A percentile compares a stretch with the other conserved stretches of the same genome.
These are phyloP conservation scores for Bertia moriformis DNA, from an alignment of 2,329 filamentous ascomycete genomes.

Conservation along the genomic window DNA sequence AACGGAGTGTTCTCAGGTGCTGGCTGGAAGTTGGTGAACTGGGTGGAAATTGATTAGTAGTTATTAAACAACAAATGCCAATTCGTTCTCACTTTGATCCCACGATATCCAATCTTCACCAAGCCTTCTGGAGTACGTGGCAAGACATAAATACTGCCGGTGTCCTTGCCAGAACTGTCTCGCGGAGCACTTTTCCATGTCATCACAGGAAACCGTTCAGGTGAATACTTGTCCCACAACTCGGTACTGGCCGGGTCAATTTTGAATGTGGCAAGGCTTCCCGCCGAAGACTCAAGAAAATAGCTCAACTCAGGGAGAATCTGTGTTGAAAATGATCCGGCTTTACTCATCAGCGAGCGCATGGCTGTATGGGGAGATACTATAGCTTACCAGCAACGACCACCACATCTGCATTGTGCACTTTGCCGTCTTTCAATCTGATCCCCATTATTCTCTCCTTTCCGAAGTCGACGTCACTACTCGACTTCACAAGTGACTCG, in stretches of 20 bases:
- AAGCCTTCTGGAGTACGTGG: constrained; percentile 11
- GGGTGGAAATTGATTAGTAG: background rate
- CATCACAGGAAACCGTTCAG: constrained; percentile 14
- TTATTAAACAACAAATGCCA: too few relatives aligned
- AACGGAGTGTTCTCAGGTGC: constrained; percentile 12
- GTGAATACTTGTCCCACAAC: constrained; percentile 16
- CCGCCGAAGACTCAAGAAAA: constrained; percentile 13
- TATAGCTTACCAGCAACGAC: constrained; percentile 10
- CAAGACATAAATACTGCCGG: constrained; percentile 13
- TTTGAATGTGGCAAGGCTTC: constrained; percentile 13
- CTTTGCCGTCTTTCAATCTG: constrained; percentile 7
- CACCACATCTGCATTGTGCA: constrained; percentile 8
- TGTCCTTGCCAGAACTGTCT: constrained; percentile 12
- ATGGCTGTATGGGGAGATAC: background rate
- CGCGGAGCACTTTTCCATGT: constrained; percentile 14
- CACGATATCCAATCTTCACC: constrained; percentile 13
- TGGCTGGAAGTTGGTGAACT: constrained; percentile 16
- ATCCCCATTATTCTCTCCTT: constrained; percentile 7
- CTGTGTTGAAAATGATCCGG: constrained; percentile 16
- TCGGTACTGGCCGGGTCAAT: constrained; percentile 8
- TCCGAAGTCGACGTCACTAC: background rate
- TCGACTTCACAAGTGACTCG: constrained; percentile 8
- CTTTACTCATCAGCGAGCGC: constrained; percentile 7
- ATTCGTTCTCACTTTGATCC: constrained; percentile 11
- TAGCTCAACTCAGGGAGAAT: constrained; percentile 12